phyloP scores from a whole-genome alignment of 805 yeast species.

The Saccharomycopsis fibuligera region DNA sequence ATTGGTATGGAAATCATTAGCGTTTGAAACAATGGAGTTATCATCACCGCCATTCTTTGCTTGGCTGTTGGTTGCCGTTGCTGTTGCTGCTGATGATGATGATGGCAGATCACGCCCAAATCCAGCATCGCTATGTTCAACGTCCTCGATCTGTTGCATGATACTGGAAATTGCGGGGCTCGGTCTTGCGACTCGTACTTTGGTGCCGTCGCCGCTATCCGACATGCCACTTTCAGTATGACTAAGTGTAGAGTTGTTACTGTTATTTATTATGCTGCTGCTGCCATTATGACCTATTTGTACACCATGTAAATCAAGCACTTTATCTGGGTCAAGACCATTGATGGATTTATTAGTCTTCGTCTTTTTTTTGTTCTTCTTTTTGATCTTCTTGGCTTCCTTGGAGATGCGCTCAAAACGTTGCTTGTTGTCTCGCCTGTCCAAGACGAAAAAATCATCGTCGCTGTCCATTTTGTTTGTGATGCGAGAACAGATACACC shows the following conservation, averaged over 20 bases:
- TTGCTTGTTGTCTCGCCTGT: not conserved
- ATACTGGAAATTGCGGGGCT: slow-evolving; percentile 3
- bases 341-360: not conserved
- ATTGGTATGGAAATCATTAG: not conserved
- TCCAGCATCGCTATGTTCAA: not conserved
- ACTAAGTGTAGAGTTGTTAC: not conserved
- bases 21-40: not conserved
- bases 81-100: too few relatives aligned
- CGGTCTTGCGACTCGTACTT: not conserved
- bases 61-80: not conserved
- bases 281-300: not conserved
- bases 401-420: not conserved
- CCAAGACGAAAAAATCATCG: slow-evolving; percentile 17
- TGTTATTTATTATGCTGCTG: not conserved
- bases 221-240: too few relatives aligned
- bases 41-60: too few relatives aligned
- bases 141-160: slow-evolving; percentile 7
- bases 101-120: not conserved
- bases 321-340: not conserved
- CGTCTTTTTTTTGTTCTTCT: slow-evolving; percentile 12
- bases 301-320: not conserved
- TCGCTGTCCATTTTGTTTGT: slow-evolving; percentile 6
- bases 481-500: too few relatives aligned
- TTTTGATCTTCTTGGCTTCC: slow-evolving; percentile 5
- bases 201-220: not conserved